phyloP scores from a whole-genome alignment of 768 basidiomycete genomes.

The Hydnomerulius pinastri region DNA sequence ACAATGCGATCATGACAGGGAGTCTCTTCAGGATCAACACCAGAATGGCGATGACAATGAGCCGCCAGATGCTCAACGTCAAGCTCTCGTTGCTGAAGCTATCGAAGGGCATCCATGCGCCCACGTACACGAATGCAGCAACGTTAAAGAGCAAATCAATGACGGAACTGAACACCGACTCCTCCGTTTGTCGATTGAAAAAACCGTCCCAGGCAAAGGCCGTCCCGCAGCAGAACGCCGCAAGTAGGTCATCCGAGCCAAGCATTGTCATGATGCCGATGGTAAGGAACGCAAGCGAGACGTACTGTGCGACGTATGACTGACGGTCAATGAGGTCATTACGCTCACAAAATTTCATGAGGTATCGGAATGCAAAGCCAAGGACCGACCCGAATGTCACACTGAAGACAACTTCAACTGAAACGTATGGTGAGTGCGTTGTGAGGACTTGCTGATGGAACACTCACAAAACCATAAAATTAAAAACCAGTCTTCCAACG shows the following conservation, averaged over 20 bases:
- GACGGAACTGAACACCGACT: constrained; percentile 93
- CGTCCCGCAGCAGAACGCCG: constrained; percentile 92
- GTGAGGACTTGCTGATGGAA: neutral
- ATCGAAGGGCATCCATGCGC: constrained; percentile 95
- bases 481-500: constrained; percentile 87
- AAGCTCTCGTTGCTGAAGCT: constrained; percentile 66
- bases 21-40: constrained; percentile 83
- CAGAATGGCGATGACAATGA: constrained; percentile 80
- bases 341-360: constrained; percentile 91
- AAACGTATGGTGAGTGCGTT: constrained; percentile 6
- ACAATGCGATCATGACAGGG: constrained; percentile 80
- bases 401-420: constrained; percentile 81
- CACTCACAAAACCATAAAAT: constrained; percentile 81
- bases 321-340: constrained; percentile 89
- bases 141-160: constrained; percentile 96
- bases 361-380: constrained; percentile 78
- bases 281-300: constrained; percentile 79
- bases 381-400: constrained; percentile 71
- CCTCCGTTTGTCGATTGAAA: constrained; percentile 92
- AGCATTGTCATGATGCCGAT: constrained; percentile 84
- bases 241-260: constrained; percentile 91
- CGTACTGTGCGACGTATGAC: constrained; percentile 92
- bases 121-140: constrained; percentile 93
- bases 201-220: constrained; percentile 98
- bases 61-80: constrained; percentile 79